Conservation (phyloP, 2,329 filamentous ascomycete genomes). For the Talaromyces sp. region DNA sequence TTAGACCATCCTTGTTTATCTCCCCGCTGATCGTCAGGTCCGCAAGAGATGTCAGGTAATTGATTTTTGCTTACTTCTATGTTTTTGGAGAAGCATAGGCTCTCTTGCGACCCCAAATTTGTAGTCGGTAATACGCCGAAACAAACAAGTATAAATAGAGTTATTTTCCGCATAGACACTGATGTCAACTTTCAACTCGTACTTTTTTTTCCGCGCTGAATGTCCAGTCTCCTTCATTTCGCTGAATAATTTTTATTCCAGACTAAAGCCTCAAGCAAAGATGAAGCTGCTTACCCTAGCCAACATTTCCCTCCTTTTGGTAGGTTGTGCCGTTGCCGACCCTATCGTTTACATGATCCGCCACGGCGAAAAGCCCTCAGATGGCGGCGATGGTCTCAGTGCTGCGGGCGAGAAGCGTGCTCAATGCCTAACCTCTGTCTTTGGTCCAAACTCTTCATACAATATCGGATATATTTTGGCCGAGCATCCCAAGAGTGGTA, state of each 20-base stretch:
- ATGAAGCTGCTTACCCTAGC: conserved; percentile 10
- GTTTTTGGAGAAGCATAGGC: not conserved
- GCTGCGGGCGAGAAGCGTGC: conserved; percentile 51
- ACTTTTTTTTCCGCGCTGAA: not conserved
- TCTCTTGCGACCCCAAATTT: not conserved
- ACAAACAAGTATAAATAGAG: not conserved
- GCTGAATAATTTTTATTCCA: no score
- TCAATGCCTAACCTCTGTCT: conserved; percentile 55
- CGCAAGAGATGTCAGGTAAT: not conserved
- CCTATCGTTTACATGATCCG: conserved; percentile 59
- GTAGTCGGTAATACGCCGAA: not conserved
- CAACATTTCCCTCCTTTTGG: not conserved
- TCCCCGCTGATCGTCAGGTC: conserved; percentile 7
- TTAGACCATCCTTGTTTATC: not conserved
- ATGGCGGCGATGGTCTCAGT: conserved; percentile 48
- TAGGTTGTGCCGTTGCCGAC: conserved; percentile 15
- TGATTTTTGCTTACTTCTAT: not conserved
- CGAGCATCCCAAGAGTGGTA: conserved; percentile 46
- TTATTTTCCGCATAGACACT: not conserved
- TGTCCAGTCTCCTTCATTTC: not conserved
- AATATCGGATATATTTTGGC: conserved; percentile 57
- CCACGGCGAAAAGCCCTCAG: conserved; percentile 57
- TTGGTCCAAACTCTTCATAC: conserved; percentile 49
- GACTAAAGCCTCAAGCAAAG: not conserved
- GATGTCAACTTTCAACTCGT: not conserved